These are phyloP conservation scores for Phytophthora crassamura DNA, from an alignment of 352 stramenopile genomes.

Conservation along the genomic window DNA sequence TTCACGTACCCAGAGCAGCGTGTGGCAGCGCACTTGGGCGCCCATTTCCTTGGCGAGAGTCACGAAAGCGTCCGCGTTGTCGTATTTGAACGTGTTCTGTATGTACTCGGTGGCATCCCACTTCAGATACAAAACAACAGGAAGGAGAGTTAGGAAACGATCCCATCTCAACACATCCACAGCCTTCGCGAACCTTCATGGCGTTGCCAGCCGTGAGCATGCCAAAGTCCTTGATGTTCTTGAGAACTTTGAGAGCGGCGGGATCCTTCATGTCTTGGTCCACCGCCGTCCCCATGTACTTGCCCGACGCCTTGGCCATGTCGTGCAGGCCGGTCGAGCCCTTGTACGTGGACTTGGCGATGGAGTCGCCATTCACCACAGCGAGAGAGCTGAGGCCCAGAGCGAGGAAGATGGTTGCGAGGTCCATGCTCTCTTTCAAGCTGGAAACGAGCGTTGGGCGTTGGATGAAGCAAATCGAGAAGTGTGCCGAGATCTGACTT, in stretches of 20 bases:
- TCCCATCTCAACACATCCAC: too few relatives aligned
- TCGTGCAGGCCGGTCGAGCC: slow-evolving; percentile 33
- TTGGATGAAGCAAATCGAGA: slow-evolving; percentile 5
- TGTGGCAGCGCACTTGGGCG: slow-evolving; percentile 41
- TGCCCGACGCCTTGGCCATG: slow-evolving; percentile 32
- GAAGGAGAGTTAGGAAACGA: not conserved
- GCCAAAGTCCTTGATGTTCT: slow-evolving; percentile 36
- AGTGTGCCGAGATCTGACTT: not conserved
- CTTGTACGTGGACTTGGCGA: slow-evolving; percentile 36
- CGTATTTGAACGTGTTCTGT: slow-evolving; percentile 29
- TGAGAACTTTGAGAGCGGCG: slow-evolving; percentile 28
- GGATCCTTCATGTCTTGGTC: slow-evolving; percentile 33
- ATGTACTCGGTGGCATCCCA: slow-evolving; percentile 34
- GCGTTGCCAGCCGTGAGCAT: slow-evolving; percentile 42
- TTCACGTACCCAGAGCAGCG: slow-evolving; percentile 31
- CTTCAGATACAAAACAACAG: slow-evolving; percentile 10
- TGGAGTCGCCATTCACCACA: slow-evolving; percentile 13
- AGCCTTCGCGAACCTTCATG: slow-evolving; percentile 31
- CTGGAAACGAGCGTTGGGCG: not conserved
- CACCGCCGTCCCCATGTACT: slow-evolving; percentile 39
- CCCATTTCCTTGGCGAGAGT: slow-evolving; percentile 27
- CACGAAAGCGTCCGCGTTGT: slow-evolving; percentile 25
- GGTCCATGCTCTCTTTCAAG: slow-evolving; percentile 20
- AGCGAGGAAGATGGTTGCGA: slow-evolving; percentile 15
- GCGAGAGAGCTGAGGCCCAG: slow-evolving; percentile 19